Evolutionary conservation across 257 asterid species (phyloP), one percentile per base, ranked within the genome.

Genomic region (Jaltomata sinuosa): DNA sequence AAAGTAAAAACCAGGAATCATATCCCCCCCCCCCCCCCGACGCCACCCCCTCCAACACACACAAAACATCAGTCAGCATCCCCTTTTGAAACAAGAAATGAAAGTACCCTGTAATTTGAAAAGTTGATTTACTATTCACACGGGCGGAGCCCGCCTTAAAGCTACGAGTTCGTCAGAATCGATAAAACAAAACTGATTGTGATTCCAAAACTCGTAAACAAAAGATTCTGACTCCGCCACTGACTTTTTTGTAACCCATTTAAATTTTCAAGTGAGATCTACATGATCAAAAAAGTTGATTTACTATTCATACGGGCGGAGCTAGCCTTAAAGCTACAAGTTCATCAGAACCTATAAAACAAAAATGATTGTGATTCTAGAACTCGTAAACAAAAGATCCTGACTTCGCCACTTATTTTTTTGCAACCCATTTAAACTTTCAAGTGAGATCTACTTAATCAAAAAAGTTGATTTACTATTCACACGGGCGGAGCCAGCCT

Each of bases 1-100:
- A 80, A 84, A 38, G 55, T 77, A 78, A 81, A 65, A 59, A 50
- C 85, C 69, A 87, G 79, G 52, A 83, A 82, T 76, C 80, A 72
- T 83, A 62, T 71, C 32, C 18, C 11, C 52, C 14, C 11, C 27
- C 19, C 50, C 2, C 8, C 18, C 15, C 15, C 15, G 6, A 38
- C n/a, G n/a, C 15, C 12, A 8, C 9, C 1, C 22, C 52, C 7
- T 52, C 52, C 27, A 69, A 16, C 16, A 68, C 50, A 68, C 32
- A 21, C 50, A n/a, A 32, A 52, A 31, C 54, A 27, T 71, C 25
- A 65, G 14, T 22, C 52, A 57, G 12, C 83, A 68, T 47, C 74
- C 78, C 81, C 65, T 80, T 84, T 65, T 19, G 84, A 85, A 45
- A 62, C 83, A 85, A 68, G 81, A 80, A 68, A 68, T 59, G 16